These are phyloP conservation scores for Nemania sp. DNA, from an alignment of 2,329 filamentous ascomycete species.

Conservation along the genomic window DNA sequence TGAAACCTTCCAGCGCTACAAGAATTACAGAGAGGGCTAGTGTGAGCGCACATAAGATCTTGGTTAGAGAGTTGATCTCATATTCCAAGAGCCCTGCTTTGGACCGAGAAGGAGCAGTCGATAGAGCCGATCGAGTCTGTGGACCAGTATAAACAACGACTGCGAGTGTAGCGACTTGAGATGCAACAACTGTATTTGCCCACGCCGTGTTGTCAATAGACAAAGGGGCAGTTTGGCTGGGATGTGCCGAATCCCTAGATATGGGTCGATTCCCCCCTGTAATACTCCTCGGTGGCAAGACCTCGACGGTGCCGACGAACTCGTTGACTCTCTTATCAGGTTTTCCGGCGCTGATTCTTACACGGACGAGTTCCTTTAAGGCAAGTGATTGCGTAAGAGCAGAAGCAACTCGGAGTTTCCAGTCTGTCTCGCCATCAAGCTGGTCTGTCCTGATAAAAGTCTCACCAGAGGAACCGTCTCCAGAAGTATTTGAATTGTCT, in stretches of 20 bases:
- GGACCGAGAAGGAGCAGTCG: constrained; percentile 86
- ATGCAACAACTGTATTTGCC: constrained; percentile 97
- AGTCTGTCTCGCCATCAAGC: constrained; percentile 96
- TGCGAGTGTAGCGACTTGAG: constrained; percentile 84
- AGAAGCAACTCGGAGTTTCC: constrained; percentile 91
- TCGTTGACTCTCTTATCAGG: constrained; percentile 95
- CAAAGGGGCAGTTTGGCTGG: constrained; percentile 68
- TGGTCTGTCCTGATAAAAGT: constrained; percentile 98
- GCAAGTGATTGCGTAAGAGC: constrained; percentile 81
- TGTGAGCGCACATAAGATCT: constrained; percentile 90
- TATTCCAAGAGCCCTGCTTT: constrained; percentile 93
- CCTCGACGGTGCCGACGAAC: constrained; percentile 86
- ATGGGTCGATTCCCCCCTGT: constrained; percentile 50
- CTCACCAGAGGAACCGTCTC: constrained; percentile 67
- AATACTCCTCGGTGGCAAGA: constrained; percentile 61
- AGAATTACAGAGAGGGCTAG: constrained; percentile 83
- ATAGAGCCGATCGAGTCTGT: constrained; percentile 91
- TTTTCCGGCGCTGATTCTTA: constrained; percentile 80
- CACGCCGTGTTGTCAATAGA: constrained; percentile 98
- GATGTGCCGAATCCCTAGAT: constrained; percentile 42
- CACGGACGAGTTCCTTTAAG: constrained; percentile 70
- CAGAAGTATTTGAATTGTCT: constrained; percentile 39
- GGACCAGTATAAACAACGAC: constrained; percentile 94
- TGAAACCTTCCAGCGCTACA: constrained; percentile 84
- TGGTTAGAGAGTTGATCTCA: constrained; percentile 96